Percentiles rank a stretch among this genome's conserved stretches.
Evolutionary conservation across 805 yeast species (phyloP).

Genomic region (Candida ficus): DNA sequence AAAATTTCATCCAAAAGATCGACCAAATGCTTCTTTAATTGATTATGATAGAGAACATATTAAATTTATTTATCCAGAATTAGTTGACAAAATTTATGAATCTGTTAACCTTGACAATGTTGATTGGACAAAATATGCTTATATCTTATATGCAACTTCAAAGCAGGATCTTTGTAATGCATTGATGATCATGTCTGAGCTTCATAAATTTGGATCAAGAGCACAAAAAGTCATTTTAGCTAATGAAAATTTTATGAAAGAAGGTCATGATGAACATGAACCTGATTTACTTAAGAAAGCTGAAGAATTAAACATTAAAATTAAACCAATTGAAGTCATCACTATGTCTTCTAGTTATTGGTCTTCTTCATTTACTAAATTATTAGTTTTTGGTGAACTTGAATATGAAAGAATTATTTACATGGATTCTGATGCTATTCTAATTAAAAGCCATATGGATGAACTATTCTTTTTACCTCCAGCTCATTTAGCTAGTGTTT

Average conservation of each 20-base stretch:
- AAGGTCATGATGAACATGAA: constrained; percentile 9
- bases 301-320: constrained; percentile 7
- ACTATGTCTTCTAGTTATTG: constrained; percentile 3
- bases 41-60: constrained; percentile 20
- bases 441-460: constrained; percentile 39
- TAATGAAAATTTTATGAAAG: constrained; percentile 23
- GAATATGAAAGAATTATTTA: constrained; percentile 50
- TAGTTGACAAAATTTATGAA: constrained; percentile 15
- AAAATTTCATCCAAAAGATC: too few species aligned
- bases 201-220: constrained; percentile 34
- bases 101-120: constrained; percentile 19
- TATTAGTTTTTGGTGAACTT: constrained; percentile 42
- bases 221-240: constrained; percentile 45
- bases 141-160: constrained; percentile 57
- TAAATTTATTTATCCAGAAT: constrained; percentile 21
- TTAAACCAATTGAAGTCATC: constrained; percentile 16
- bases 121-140: constrained; percentile 44
- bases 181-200: constrained; percentile 38
- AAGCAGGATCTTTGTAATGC: constrained; percentile 46
- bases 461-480: constrained; percentile 48
- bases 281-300: constrained; percentile 4
- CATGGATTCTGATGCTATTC: constrained; percentile 53
- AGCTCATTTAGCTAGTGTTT: constrained; percentile 40
- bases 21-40: too few species aligned
- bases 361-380: constrained; percentile 46